phyloP scores from a whole-genome alignment of 2,329 filamentous ascomycete genomes.

The Penicillium italicum region DNA sequence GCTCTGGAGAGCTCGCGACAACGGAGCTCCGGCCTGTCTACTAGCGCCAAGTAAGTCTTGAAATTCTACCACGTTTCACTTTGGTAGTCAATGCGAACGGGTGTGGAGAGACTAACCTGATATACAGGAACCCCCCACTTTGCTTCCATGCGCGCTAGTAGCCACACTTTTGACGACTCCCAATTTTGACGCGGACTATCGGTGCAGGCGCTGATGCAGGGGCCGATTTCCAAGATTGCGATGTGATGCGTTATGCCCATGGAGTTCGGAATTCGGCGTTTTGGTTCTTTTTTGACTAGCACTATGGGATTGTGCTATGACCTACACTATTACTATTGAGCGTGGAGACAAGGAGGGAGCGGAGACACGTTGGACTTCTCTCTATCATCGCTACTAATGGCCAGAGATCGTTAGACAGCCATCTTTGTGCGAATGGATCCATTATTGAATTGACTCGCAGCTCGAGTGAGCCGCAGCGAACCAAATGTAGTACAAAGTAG shows the following conservation, averaged over 20 bases:
- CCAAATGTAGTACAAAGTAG: background rate
- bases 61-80: background rate
- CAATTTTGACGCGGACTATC: background rate
- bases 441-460: background rate
- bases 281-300: background rate
- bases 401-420: background rate
- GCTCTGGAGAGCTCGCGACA: constrained; percentile 46
- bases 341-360: background rate
- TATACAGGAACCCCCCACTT: constrained; percentile 38
- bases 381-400: background rate
- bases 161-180: background rate
- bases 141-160: constrained; percentile 42
- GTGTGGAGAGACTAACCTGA: constrained; percentile 11
- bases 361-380: background rate
- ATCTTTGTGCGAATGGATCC: background rate
- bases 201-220: constrained; percentile 15
- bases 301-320: background rate
- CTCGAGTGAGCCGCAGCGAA: background rate
- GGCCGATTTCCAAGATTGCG: background rate
- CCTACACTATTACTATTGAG: background rate
- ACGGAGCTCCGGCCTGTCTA: constrained; percentile 37
- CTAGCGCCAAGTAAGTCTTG: constrained; percentile 37
- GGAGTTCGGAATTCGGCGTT: constrained; percentile 19
- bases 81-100: background rate
- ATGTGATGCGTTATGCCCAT: constrained; percentile 14